These are phyloP conservation scores for Sclerospora graminicola DNA, from an alignment of 352 stramenopile genomes.

Conservation along the genomic window DNA sequence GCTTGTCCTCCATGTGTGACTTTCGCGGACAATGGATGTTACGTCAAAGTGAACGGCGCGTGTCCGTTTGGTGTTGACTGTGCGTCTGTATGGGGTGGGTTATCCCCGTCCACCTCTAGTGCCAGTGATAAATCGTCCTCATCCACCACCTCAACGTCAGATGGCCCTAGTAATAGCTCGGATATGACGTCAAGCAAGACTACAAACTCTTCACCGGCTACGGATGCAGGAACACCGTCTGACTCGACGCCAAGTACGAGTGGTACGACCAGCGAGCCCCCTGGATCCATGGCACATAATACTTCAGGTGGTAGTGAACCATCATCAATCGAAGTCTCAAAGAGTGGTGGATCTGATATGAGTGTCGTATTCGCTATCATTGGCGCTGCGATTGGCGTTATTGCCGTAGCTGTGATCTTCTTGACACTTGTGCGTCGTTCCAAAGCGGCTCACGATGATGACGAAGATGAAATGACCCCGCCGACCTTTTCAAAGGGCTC, in stretches of 20 bases:
- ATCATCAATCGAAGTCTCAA: constrained; percentile 7
- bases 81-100: constrained; percentile 10
- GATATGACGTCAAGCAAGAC: constrained; percentile 2
- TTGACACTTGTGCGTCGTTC: constrained; percentile 65
- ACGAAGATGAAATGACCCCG: constrained; percentile 44
- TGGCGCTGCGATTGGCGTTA: constrained; percentile 64
- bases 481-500: constrained; percentile 25
- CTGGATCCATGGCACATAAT: constrained; percentile 9
- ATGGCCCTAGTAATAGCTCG: constrained; percentile 1
- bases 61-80: constrained; percentile 27
- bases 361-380: constrained; percentile 72
- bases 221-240: constrained; percentile 4
- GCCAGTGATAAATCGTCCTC: constrained; percentile 7
- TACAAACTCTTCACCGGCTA: not conserved
- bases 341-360: constrained; percentile 35
- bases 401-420: constrained; percentile 70
- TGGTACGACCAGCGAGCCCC: constrained; percentile 9
- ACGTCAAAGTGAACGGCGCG: constrained; percentile 18
- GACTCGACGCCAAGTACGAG: constrained; percentile 7
- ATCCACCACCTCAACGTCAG: not conserved
- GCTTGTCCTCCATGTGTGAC: constrained; percentile 26
- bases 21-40: constrained; percentile 29
- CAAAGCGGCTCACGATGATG: constrained; percentile 42
- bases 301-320: constrained; percentile 9
- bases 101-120: not conserved